Base-by-base conservation (phyloP, 2,329 filamentous ascomycete species). In the Cryoendolithus antarcticus region DNA sequence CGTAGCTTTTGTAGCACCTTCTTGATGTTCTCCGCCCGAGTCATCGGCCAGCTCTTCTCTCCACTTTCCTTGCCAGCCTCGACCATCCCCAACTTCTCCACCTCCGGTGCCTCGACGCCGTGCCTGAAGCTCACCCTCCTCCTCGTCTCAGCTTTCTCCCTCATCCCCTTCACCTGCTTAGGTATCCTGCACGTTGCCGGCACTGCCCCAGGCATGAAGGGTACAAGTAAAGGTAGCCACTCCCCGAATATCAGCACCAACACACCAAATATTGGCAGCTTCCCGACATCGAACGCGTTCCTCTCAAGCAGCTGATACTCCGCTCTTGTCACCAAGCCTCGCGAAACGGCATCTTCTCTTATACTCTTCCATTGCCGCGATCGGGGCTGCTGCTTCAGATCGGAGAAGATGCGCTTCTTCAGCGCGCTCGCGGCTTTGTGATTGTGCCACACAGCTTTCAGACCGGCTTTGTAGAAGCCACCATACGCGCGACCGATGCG, bases 111-210 rank as follows among this genome's bases (percentile, higher is more conserved):
- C 0, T 86, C 85, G 40, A 94, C 80, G 3, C 85, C 55, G 21
- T 35, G 41, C 33, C 66, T 60, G 52, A 77, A 75, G 6, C 69
- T 70, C 1, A 55, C 55, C 27, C 47, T 54, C 7, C 79, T 65
- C 7, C 74, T 61, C 35, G 63, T 59, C 54, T 83, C 74, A 1
- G 67, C 61, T 47, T 70, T 67, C 10, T 53, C 54, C 37, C 74
- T 63, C 43, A 76, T 62, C 30, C 75, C 70, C n/a, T 69, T 64
- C 6, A 84, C 65, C 63, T 95, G 89, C 30, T 64, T 66, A 0
- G 89, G 89, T 42, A 95, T 82, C 8, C 86, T 75, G 59, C 89
- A 95, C 0, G 85, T 81, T 50, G 76, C 75, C 0, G 89, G 89
- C 15, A 93, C 82, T 12, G 86, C 66, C 13, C 78, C 77, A 1